A percentile compares a stretch with the other conserved stretches of the same genome.
These are phyloP conservation scores for Chaetomium olivaceum DNA, from an alignment of 2,329 filamentous ascomycete species.

Conservation along the genomic window DNA sequence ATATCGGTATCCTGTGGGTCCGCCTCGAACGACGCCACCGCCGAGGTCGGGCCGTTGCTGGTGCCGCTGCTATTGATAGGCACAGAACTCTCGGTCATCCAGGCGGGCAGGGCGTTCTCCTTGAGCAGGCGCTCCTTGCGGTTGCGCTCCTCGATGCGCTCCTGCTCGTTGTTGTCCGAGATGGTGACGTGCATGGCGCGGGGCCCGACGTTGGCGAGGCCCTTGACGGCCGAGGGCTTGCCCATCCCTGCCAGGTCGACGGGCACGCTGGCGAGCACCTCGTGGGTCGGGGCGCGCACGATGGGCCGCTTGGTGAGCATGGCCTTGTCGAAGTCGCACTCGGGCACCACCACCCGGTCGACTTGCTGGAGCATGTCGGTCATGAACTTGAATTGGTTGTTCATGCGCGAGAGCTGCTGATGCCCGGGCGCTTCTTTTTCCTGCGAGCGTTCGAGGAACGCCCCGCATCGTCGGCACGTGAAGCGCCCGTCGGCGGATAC, in stretches of 20 bases:
- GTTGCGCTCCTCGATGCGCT: slow-evolving; percentile 60
- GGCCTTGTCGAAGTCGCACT: slow-evolving; percentile 71
- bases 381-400: slow-evolving; percentile 77
- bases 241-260: slow-evolving; percentile 52
- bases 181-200: slow-evolving; percentile 71
- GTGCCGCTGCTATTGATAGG: slow-evolving; percentile 35
- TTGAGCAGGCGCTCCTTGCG: slow-evolving; percentile 64
- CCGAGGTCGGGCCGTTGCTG: too few relatives aligned
- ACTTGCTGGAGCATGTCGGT: slow-evolving; percentile 75
- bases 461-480: slow-evolving; percentile 76
- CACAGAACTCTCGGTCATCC: slow-evolving; percentile 70
- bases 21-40: slow-evolving; percentile 35
- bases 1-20: slow-evolving; percentile 48
- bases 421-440: slow-evolving; percentile 69
- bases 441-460: slow-evolving; percentile 63
- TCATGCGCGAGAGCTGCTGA: slow-evolving; percentile 71
- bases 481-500: slow-evolving; percentile 68
- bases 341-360: slow-evolving; percentile 71
- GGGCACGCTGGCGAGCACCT: slow-evolving; percentile 60
- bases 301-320: slow-evolving; percentile 64
- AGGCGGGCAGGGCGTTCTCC: slow-evolving; percentile 69
- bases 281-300: slow-evolving; percentile 65
- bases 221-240: slow-evolving; percentile 68
- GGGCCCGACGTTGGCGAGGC: slow-evolving; percentile 64
- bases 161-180: slow-evolving; percentile 67